Percentiles rank a stretch among this genome's conserved stretches.
Conservation (phyloP, 306 rosid genomes). For the Morella rubra region DNA sequence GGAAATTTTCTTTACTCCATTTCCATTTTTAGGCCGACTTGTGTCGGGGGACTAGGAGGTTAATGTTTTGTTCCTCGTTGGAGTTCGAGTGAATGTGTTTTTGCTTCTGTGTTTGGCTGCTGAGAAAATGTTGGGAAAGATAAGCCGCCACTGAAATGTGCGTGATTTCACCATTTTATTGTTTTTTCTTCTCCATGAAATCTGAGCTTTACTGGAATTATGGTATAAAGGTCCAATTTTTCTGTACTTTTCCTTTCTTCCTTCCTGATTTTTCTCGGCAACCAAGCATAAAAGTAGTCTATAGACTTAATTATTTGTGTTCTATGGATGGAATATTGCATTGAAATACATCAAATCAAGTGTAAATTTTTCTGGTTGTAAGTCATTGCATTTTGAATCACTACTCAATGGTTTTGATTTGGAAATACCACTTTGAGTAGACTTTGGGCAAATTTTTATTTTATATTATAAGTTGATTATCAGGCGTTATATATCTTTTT, state of each 20-base stretch:
- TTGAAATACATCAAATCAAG: neutral
- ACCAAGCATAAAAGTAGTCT: neutral
- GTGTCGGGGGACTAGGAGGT: neutral
- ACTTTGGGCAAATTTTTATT: neutral
- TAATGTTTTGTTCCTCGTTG: neutral
- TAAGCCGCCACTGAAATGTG: neutral
- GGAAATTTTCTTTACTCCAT: neutral
- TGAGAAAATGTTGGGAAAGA: constrained; percentile 4
- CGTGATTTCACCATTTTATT: neutral
- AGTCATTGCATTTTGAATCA: neutral
- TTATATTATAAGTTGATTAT: constrained; percentile 4
- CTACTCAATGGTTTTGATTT: neutral
- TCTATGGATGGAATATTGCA: neutral
- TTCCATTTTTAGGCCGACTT: constrained; percentile 13
- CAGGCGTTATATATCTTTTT: constrained; percentile 8
- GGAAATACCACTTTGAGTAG: neutral
- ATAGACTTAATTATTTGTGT: neutral
- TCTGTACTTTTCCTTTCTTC: neutral
- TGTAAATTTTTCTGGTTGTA: neutral
- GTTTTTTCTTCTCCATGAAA: neutral
- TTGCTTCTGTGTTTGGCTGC: neutral
- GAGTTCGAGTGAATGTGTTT: neutral
- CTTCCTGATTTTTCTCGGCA: neutral
- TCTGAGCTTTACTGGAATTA: neutral
- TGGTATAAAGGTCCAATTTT: neutral